phyloP scores from a whole-genome alignment of 2,329 filamentous ascomycete species.

The Aspergillus terreus region DNA sequence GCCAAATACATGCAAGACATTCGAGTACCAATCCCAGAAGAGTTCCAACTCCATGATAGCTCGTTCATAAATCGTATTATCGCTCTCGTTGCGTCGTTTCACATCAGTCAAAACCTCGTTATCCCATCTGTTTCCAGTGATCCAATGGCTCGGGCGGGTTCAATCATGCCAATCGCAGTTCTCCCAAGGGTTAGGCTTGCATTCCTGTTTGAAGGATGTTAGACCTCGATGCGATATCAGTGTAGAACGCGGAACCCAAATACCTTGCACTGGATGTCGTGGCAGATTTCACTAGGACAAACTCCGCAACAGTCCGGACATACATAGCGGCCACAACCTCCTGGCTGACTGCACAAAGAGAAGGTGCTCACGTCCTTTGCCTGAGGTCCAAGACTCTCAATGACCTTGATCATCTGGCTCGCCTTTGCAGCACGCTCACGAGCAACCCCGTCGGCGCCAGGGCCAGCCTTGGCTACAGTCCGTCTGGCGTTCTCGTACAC shows the following conservation, averaged over 20 bases:
- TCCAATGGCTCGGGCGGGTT: neutral
- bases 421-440: conserved; percentile 7
- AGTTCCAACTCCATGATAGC: too few species aligned
- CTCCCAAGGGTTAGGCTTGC: conserved; percentile 31
- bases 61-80: too few species aligned
- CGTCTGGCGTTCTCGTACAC: conserved; percentile 19
- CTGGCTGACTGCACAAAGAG: conserved; percentile 27
- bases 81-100: too few species aligned
- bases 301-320: conserved; percentile 34
- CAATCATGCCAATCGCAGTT: conserved; percentile 32
- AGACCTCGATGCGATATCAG: too few species aligned
- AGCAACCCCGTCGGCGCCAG: conserved; percentile 12
- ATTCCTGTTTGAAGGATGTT: conserved; percentile 20
- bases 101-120: neutral
- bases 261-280: conserved; percentile 33
- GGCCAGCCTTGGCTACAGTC: conserved; percentile 9
- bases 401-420: conserved; percentile 15
- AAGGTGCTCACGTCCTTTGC: conserved; percentile 31
- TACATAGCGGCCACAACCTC: conserved; percentile 28
- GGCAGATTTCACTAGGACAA: conserved; percentile 31
- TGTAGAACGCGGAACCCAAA: neutral
- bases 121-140: neutral
- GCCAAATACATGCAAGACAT: too few species aligned
- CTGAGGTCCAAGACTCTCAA: conserved; percentile 19
- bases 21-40: too few species aligned